A percentile compares a stretch with the other conserved stretches of the same genome.
phyloP scores from a whole-genome alignment of 2,329 filamentous ascomycete species.

The Ophiosphaerella herpotricha region DNA sequence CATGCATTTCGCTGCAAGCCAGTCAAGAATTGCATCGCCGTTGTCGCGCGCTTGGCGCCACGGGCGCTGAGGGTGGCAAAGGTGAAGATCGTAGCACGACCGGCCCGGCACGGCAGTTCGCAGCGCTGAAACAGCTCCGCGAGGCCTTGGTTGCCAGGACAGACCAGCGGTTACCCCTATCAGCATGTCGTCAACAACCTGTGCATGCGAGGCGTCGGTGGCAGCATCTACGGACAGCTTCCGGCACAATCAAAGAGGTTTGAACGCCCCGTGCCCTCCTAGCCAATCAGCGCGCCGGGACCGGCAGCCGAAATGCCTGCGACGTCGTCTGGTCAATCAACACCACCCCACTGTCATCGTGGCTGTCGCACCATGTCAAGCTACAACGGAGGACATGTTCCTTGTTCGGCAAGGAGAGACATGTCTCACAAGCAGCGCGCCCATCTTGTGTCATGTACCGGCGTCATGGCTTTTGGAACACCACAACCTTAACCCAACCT shows the following conservation, averaged over 20 bases:
- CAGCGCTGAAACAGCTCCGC: not conserved
- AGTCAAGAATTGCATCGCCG: constrained; percentile 3
- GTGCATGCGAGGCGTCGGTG: no score
- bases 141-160: not conserved
- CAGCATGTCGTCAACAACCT: not conserved
- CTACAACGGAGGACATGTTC: constrained; percentile 1
- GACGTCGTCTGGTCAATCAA: no score
- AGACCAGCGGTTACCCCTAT: not conserved
- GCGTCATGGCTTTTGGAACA: constrained; percentile 10
- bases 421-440: constrained; percentile 10
- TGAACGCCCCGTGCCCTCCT: no score
- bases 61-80: constrained; percentile 2
- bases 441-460: constrained; percentile 10
- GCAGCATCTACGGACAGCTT: no score
- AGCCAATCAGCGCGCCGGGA: no score
- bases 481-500: constrained; percentile 28
- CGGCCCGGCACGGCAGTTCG: not conserved
- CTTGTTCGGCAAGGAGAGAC: constrained; percentile 7
- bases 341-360: not conserved
- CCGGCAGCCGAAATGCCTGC: no score
- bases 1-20: constrained; percentile 4
- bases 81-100: not conserved
- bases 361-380: constrained; percentile 3
- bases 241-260: no score
- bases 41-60: constrained; percentile 5